phyloP scores from a whole-genome alignment of 345 rosid species.

The Raphanus sativus region DNA sequence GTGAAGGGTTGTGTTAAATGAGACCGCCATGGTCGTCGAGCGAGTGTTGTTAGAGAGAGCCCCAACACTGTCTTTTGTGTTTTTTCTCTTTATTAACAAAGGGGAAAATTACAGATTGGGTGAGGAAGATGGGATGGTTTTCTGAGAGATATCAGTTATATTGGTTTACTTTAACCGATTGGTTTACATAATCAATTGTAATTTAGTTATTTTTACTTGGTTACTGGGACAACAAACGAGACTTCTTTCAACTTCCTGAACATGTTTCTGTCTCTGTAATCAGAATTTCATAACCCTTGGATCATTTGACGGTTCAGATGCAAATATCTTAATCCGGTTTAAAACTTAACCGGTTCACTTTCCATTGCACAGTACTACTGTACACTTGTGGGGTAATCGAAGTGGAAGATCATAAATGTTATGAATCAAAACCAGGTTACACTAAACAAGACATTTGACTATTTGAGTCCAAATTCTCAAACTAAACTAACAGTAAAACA shows the following conservation, averaged over 20 bases:
- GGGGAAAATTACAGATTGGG: conserved; percentile 25
- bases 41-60: conserved; percentile 4
- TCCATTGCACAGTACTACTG: neutral
- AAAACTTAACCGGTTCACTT: neutral
- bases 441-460: no score
- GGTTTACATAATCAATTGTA: conserved; percentile 10
- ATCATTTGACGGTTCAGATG: conserved; percentile 1
- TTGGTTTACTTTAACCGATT: conserved; percentile 24
- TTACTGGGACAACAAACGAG: neutral
- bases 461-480: neutral
- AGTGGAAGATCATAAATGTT: neutral
- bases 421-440: neutral
- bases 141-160: conserved; percentile 9
- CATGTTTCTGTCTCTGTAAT: neutral
- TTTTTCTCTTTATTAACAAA: neutral
- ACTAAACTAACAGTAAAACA: neutral
- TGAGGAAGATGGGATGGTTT: conserved; percentile 22
- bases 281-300: neutral
- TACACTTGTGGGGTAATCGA: no score
- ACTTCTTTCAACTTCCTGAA: no score
- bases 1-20: conserved; percentile 49
- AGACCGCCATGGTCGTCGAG: conserved; percentile 55
- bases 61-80: conserved; percentile 12
- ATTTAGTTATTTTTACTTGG: neutral
- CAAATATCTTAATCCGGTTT: neutral